Base-by-base conservation (phyloP, 805 yeast genomes). In the Wickerhamiella occidentalis region DNA sequence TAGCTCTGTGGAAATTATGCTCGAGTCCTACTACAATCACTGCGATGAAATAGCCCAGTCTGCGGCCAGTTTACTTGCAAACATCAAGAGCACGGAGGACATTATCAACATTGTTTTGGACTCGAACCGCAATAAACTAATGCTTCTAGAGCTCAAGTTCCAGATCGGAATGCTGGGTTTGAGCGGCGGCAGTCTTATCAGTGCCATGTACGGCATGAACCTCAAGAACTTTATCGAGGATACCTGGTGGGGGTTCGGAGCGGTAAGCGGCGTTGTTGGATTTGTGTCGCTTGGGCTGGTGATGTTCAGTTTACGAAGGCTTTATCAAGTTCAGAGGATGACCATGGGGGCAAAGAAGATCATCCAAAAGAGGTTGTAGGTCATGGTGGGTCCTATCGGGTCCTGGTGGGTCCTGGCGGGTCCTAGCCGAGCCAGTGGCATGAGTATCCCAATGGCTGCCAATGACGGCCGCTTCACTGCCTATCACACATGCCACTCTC, bases 131-230 rank as follows among this genome's bases (percentile, higher is more conserved):
- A 92, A 92, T 64, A 86, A 90, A 56, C 71, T 92, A 52, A 87
- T 92, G 96, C 64, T 87, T 25, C 69, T 92, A 36, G 94, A 95
- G 2, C 70, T 92, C 50, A 74, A 82, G 57, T 85, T 86, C 62
- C 80, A 92, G 46, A 79, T 86, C 22, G 92, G 94, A 0, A 72
- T 94, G 50, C 68, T 92, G 30, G 81, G 95, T 3, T 69, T 88
- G 59, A 94, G 94, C 1, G 76, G 80, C 13, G 82, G 92, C 1
- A 68, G 94, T 42, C 85, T 84, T 55, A 62, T 85, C 13, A 92
- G 95, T 1, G 82, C 96, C 0, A 68, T 86, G 9, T 92, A 88
- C 64, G 99, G 99, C 30, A 92, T 92, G 98, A 92, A 92, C 65
- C 69, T 92, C 63, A 85, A 83, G 60, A 92, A 90, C 65, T 87